Evolutionary conservation across 805 yeast genomes (phyloP).

Genomic region (Starmerella stellata): DNA sequence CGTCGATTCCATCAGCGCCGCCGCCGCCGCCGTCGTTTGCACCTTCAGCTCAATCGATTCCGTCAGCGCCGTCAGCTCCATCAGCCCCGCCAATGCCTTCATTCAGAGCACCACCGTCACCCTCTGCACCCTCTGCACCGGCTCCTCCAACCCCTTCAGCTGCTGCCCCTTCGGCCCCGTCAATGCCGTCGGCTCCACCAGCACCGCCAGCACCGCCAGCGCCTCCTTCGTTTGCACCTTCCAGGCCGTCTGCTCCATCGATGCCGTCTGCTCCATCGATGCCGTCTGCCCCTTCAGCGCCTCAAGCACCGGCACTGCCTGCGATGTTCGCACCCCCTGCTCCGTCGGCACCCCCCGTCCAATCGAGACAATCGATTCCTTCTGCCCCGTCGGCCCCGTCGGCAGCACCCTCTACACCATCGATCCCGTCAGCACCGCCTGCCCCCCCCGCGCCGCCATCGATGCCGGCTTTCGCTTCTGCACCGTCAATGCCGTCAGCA

Average conservation of each 20-base stretch:
- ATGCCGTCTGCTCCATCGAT: constrained; percentile 3
- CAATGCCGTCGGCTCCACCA: constrained; percentile 5
- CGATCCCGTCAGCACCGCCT: constrained; percentile 12
- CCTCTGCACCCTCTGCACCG: constrained; percentile 7
- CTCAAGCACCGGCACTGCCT: neutral
- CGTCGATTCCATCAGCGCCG: neutral
- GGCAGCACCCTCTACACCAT: constrained; percentile 21
- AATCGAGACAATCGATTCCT: neutral
- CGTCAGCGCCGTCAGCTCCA: neutral
- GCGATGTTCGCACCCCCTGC: constrained; percentile 18
- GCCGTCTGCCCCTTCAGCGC: constrained; percentile 7
- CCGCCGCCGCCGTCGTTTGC: neutral
- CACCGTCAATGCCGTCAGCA: constrained; percentile 16
- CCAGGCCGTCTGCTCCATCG: constrained; percentile 1
- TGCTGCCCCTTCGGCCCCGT: constrained; percentile 8
- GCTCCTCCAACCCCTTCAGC: constrained; percentile 16
- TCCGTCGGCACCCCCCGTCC: constrained; percentile 2
- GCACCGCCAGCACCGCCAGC: neutral
- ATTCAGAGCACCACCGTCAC: neutral
- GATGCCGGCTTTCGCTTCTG: constrained; percentile 18
- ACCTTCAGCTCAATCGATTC: neutral
- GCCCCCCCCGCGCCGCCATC: constrained; percentile 12
- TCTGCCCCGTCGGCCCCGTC: constrained; percentile 7
- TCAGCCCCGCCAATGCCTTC: neutral
- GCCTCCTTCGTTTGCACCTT: neutral